Base-by-base conservation (phyloP, 2,329 filamentous ascomycete species). In the Cryphonectria radicalis region DNA sequence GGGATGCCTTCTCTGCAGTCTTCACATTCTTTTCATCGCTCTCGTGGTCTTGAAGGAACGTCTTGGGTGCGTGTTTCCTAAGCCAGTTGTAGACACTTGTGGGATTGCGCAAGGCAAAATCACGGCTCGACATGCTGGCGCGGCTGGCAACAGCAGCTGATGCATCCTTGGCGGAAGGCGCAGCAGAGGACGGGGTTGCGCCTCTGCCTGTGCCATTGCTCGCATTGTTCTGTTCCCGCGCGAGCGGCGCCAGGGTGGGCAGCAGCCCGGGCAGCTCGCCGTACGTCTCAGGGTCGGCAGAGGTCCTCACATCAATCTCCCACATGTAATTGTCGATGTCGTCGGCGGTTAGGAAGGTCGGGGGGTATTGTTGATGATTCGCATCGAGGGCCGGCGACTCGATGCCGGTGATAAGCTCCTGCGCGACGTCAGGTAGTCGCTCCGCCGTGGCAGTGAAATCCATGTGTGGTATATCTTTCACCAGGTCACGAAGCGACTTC, bases 61-160 rank as follows among this genome's bases (percentile, higher is more conserved):
- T 91, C 80, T 95, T 91, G 3, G 94, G 93, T 72, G 93, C 91
- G 80, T 97, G 88, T 78, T 93, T 91, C 74, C 93, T 89, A 17
- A 99, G 88, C 96, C 96, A 99, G 80, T 97, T 98, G 83, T 97
- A 97, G 3, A 97, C 95, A 72, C 93, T 97, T 59, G 94, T 93
- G 0, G 95, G 94, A 79, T 98, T 98, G 67, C 88, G 88, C 35
- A 94, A 81, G 40, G 87, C 85, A 66, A 87, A 78, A 81, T 86
- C 81, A 84, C 87, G 72, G 73, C 82, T 81, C 25, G 72, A 67
- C 53, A 69, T 69, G 59, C 69, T 65, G 28, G 59, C 59, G 69
- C 90, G 86, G 60, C 78, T 78, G 70, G 79, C 79, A 75, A 76
- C 81, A 76, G 81, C 82, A 76, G 81, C 78, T 72, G 79, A 77